Percentiles rank a stretch among this genome's conserved stretches.
phyloP scores from a whole-genome alignment of 140 eudicot species.

The Stevia rebaudiana region DNA sequence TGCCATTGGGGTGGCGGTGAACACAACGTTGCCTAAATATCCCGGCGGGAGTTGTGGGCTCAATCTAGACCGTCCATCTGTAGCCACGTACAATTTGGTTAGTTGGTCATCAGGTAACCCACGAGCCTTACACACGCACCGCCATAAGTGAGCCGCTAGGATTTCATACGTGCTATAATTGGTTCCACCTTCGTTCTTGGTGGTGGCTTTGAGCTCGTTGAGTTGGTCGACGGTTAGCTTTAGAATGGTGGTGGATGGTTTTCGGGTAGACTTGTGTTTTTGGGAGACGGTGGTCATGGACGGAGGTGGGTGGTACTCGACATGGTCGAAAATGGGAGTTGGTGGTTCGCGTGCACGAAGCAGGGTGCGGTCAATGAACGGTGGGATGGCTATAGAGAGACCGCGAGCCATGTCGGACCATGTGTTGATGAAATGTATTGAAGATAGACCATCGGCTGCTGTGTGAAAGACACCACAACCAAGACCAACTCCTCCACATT shows the following conservation, averaged over 20 bases:
- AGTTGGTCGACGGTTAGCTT: slow-evolving; percentile 41
- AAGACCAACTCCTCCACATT: slow-evolving; percentile 64
- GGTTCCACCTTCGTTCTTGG: slow-evolving; percentile 34
- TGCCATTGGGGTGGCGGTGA: slow-evolving; percentile 46
- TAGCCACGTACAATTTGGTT: slow-evolving; percentile 44
- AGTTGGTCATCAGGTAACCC: slow-evolving; percentile 37
- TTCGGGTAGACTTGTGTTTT: slow-evolving; percentile 10
- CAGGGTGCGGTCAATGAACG: slow-evolving; percentile 59
- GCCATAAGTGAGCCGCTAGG: slow-evolving; percentile 61
- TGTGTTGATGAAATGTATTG: slow-evolving; percentile 57
- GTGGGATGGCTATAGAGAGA: slow-evolving; percentile 46
- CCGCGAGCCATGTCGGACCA: slow-evolving; percentile 75
- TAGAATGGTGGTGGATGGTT: slow-evolving; percentile 36
- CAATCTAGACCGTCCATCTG: slow-evolving; percentile 50
- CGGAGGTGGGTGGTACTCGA: slow-evolving; percentile 56
- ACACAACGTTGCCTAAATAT: slow-evolving; percentile 52
- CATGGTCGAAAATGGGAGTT: slow-evolving; percentile 38
- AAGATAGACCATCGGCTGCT: slow-evolving; percentile 47
- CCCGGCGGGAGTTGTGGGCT: slow-evolving; percentile 53
- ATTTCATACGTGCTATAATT: slow-evolving; percentile 39
- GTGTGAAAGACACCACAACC: slow-evolving; percentile 59
- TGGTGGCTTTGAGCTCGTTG: slow-evolving; percentile 33
- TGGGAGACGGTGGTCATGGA: slow-evolving; percentile 24
- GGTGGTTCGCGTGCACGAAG: slow-evolving; percentile 50
- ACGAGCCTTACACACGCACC: slow-evolving; percentile 58